These are phyloP conservation scores for Piedraia hortae DNA, from an alignment of 2,329 filamentous ascomycete genomes.

Conservation along the genomic window DNA sequence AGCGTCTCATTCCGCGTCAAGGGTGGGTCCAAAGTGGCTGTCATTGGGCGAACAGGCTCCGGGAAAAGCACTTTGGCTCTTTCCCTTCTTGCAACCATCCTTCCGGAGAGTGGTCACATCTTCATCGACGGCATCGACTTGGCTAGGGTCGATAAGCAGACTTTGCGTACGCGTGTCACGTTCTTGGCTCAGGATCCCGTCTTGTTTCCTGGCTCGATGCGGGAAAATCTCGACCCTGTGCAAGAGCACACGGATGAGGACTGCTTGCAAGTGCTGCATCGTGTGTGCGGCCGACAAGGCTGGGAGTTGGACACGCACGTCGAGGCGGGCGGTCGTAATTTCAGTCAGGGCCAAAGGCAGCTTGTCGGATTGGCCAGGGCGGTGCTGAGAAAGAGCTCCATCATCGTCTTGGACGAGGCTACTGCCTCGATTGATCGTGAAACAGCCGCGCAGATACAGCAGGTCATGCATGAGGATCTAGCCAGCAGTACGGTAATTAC, in stretches of 20 bases:
- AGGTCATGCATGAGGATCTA: slow-evolving; percentile 28
- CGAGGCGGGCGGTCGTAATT: slow-evolving; percentile 32
- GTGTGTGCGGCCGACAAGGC: slow-evolving; percentile 26
- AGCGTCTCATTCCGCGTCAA: slow-evolving; percentile 47
- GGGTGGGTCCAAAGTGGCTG: slow-evolving; percentile 47
- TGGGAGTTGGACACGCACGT: slow-evolving; percentile 30
- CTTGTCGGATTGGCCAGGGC: slow-evolving; percentile 36
- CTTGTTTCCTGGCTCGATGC: slow-evolving; percentile 33
- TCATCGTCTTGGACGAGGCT: slow-evolving; percentile 39
- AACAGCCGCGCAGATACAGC: slow-evolving; percentile 28
- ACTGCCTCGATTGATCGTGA: slow-evolving; percentile 37
- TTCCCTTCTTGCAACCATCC: slow-evolving; percentile 28
- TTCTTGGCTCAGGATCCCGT: slow-evolving; percentile 42
- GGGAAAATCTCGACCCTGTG: slow-evolving; percentile 34
- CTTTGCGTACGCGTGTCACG: slow-evolving; percentile 32
- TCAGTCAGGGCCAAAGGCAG: slow-evolving; percentile 37
- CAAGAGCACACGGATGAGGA: slow-evolving; percentile 27
- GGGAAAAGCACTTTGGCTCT: slow-evolving; percentile 56
- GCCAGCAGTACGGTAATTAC: slow-evolving; percentile 32
- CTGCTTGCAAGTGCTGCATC: slow-evolving; percentile 24
- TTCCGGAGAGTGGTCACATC: slow-evolving; percentile 27
- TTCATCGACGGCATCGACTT: slow-evolving; percentile 33
- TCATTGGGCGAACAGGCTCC: slow-evolving; percentile 57
- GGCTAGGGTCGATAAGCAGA: slow-evolving; percentile 28
- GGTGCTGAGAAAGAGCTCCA: slow-evolving; percentile 29